These are phyloP conservation scores for Metschnikowia noctiluminum DNA, from an alignment of 805 yeast genomes.

Conservation along the genomic window DNA sequence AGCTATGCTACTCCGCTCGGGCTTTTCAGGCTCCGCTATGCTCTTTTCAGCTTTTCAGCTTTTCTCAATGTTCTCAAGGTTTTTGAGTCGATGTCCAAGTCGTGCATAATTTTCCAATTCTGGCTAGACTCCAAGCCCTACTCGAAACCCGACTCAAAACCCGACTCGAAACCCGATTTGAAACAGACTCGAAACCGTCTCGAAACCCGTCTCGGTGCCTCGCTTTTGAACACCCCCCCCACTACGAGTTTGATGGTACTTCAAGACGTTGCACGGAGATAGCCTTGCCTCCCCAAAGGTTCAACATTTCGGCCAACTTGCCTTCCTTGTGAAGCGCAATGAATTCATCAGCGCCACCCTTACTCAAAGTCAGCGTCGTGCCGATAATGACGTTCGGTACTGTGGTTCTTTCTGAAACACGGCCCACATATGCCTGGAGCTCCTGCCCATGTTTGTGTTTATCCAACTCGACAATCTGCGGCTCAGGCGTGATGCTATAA, in stretches of 20 bases:
- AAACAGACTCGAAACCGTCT: background rate
- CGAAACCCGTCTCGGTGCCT: background rate
- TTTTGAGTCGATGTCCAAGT: no score
- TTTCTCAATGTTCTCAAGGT: no score
- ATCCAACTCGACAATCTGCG: constrained; percentile 77
- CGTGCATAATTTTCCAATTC: no score
- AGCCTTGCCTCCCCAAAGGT: constrained; percentile 60
- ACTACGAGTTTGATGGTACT: constrained; percentile 51
- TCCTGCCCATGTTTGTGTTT: constrained; percentile 70
- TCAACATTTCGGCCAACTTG: constrained; percentile 48
- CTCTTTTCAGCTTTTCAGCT: no score
- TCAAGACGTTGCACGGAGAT: constrained; percentile 48
- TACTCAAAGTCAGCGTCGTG: constrained; percentile 35
- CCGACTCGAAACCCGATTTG: background rate
- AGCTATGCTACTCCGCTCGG: no score
- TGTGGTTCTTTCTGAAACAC: constrained; percentile 13
- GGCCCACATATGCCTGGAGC: constrained; percentile 68
- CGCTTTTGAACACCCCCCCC: background rate
- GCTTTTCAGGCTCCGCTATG: no score
- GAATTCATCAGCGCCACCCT: constrained; percentile 91
- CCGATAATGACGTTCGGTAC: constrained; percentile 21
- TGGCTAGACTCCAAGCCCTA: no score
- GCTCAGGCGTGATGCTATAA: constrained; percentile 71
- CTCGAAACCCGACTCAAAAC: background rate
- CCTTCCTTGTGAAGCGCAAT: constrained; percentile 55